A percentile compares a stretch with the other conserved stretches of the same genome.
These are phyloP conservation scores for Pestalotiopsis sp. DNA, from an alignment of 2,329 filamentous ascomycete genomes.

Conservation along the genomic window DNA sequence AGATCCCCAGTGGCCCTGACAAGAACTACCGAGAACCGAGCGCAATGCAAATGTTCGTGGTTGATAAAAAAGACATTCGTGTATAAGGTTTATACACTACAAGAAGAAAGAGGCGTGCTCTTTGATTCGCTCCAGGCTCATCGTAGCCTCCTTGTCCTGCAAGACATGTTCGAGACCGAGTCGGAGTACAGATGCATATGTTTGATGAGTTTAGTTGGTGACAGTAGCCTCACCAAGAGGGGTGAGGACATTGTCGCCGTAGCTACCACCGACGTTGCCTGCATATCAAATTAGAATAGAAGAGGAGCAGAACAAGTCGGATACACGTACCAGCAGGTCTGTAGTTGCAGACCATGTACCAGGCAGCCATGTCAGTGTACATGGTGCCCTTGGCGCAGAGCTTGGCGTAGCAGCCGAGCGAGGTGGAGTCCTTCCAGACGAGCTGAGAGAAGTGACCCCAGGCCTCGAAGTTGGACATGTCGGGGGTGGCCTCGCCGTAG, in stretches of 20 bases:
- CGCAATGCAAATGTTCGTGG: slow-evolving; percentile 11
- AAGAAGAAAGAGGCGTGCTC: slow-evolving; percentile 11
- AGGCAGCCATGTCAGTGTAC: slow-evolving; percentile 52
- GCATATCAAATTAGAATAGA: background rate
- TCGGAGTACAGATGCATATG: background rate
- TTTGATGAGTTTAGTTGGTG: slow-evolving; percentile 2
- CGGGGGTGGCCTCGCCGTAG: slow-evolving; percentile 64
- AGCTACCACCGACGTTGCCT: slow-evolving; percentile 58
- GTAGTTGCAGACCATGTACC: slow-evolving; percentile 92
- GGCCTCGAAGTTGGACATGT: slow-evolving; percentile 61
- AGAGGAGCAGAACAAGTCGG: background rate
- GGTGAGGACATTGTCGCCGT: slow-evolving; percentile 50
- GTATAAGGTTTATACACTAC: slow-evolving; percentile 14
- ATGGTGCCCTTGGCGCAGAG: slow-evolving; percentile 57
- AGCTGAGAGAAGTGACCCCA: slow-evolving; percentile 81
- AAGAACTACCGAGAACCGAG: background rate
- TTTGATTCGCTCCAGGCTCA: slow-evolving; percentile 10
- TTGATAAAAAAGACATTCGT: slow-evolving; percentile 13
- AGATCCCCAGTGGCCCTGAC: background rate
- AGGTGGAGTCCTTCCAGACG: slow-evolving; percentile 66
- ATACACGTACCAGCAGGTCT: slow-evolving; percentile 64
- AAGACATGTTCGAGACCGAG: slow-evolving; percentile 11
- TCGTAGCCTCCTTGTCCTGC: slow-evolving; percentile 13
- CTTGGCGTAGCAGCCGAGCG: slow-evolving; percentile 64
- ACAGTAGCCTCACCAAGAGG: slow-evolving; percentile 39